phyloP scores from a whole-genome alignment of 1,139 yeast genomes.

The Pichia sp. region DNA sequence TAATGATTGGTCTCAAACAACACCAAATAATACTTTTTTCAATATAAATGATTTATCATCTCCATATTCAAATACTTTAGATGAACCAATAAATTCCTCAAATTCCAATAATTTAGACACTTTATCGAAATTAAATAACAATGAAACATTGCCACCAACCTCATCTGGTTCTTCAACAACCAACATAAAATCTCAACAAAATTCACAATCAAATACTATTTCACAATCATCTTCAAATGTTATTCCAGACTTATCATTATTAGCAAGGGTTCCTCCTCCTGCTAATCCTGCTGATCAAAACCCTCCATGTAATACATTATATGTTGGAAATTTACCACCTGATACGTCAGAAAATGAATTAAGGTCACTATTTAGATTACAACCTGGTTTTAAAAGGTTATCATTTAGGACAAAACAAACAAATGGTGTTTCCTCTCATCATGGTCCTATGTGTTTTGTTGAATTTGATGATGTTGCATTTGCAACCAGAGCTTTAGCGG shows the following conservation, averaged over 20 bases:
- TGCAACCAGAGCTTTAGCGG: constrained; percentile 92
- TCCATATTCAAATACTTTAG: constrained; percentile 10
- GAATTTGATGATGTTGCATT: constrained; percentile 94
- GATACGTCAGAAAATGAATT: constrained; percentile 94
- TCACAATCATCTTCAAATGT: too few species aligned
- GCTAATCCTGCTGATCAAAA: constrained; percentile 99
- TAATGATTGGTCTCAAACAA: constrained; percentile 14
- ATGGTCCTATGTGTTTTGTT: constrained; percentile 99
- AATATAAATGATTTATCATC: constrained; percentile 1
- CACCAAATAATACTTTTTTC: constrained; percentile 1
- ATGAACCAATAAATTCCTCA: constrained; percentile 2
- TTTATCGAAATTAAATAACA: too few species aligned
- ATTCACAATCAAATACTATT: constrained; percentile 4
- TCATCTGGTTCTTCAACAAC: too few species aligned
- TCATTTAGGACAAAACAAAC: constrained; percentile 77
- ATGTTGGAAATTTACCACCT: constrained; percentile 95
- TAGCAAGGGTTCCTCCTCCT: constrained; percentile 87
- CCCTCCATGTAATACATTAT: constrained; percentile 95
- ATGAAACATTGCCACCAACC: too few species aligned
- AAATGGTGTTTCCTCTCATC: constrained; percentile 41
- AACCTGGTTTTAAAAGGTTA: constrained; percentile 85
- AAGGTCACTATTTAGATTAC: constrained; percentile 79
- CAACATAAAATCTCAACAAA: too few species aligned
- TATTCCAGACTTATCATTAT: constrained; percentile 63
- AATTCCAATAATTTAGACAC: not conserved